Conservation (phyloP, 768 basidiomycete species). For the Sarcodon sp. region DNA sequence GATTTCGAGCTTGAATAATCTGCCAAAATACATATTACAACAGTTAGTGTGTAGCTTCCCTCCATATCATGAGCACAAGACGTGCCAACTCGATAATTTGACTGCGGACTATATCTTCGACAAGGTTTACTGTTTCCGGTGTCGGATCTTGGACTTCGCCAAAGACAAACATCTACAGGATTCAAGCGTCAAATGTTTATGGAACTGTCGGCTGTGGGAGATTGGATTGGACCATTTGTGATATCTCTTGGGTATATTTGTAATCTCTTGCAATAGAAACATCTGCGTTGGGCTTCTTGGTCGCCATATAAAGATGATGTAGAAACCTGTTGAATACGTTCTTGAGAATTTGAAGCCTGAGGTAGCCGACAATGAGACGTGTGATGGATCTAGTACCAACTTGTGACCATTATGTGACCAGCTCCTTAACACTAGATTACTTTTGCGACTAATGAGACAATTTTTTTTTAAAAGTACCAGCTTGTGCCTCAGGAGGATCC, state of each 20-base stretch:
- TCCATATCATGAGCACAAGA: neutral
- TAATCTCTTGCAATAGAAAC: slow-evolving; percentile 36
- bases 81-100: slow-evolving; percentile 83
- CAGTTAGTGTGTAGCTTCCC: neutral
- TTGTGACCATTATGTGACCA: too few species aligned
- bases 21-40: slow-evolving; percentile 13
- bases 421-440: too few species aligned
- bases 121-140: slow-evolving; percentile 76
- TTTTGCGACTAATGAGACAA: too few species aligned
- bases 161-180: slow-evolving; percentile 84
- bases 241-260: slow-evolving; percentile 86
- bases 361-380: too few species aligned
- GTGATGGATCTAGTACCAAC: too few species aligned
- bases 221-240: slow-evolving; percentile 63
- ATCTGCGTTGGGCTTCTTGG: too few species aligned
- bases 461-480: too few species aligned
- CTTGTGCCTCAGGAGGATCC: too few species aligned
- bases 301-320: too few species aligned
- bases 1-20: slow-evolving; percentile 83
- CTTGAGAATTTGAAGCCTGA: too few species aligned
- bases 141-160: slow-evolving; percentile 89
- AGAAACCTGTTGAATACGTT: too few species aligned
- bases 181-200: neutral
- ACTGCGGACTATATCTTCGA: slow-evolving; percentile 89
- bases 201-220: neutral